phyloP scores from a whole-genome alignment of 1,284 basidiomycete species.

The Puccinia brachypodii region DNA sequence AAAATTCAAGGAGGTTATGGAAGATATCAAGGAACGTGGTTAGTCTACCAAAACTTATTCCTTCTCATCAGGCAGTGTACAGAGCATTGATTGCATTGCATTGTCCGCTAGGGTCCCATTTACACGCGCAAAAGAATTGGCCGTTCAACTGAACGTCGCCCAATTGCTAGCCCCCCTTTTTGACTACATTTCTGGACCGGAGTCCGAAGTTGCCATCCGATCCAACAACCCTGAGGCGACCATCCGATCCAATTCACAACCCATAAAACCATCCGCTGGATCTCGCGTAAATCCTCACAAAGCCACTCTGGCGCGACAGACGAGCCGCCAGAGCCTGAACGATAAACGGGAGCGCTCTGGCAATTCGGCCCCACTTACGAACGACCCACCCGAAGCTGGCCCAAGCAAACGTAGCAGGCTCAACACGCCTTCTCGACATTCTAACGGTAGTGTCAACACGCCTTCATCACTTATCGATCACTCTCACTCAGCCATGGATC shows the following conservation, averaged over 20 bases:
- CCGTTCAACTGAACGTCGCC: conserved; percentile 82
- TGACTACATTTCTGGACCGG: conserved; percentile 74
- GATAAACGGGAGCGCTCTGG: conserved; percentile 24
- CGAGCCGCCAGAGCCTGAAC: conserved; percentile 6
- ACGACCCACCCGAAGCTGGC: conserved; percentile 25
- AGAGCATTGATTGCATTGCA: background rate
- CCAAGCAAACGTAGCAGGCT: conserved; percentile 30
- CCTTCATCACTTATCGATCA: conserved; percentile 9
- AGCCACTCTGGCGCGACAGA: conserved; percentile 10
- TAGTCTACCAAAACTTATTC: conserved; percentile 51
- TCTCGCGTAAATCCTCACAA: background rate
- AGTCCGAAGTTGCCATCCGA: conserved; percentile 22
- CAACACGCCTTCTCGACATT: conserved; percentile 26
- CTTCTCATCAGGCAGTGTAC: background rate
- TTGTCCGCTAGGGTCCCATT: conserved; percentile 74
- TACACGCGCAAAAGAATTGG: conserved; percentile 82
- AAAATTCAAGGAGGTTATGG: conserved; percentile 99
- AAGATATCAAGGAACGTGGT: conserved; percentile 99
- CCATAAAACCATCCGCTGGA: background rate
- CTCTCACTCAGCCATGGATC: conserved; percentile 1
- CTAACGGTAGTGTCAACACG: conserved; percentile 7
- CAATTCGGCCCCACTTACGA: background rate
- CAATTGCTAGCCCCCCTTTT: conserved; percentile 81
- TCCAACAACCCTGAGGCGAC: background rate
- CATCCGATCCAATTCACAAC: too few species aligned